A percentile compares a stretch with the other conserved stretches of the same genome.
Evolutionary conservation across 2,329 filamentous ascomycete species (phyloP).

Genomic region (Podosphaera aphanis): DNA sequence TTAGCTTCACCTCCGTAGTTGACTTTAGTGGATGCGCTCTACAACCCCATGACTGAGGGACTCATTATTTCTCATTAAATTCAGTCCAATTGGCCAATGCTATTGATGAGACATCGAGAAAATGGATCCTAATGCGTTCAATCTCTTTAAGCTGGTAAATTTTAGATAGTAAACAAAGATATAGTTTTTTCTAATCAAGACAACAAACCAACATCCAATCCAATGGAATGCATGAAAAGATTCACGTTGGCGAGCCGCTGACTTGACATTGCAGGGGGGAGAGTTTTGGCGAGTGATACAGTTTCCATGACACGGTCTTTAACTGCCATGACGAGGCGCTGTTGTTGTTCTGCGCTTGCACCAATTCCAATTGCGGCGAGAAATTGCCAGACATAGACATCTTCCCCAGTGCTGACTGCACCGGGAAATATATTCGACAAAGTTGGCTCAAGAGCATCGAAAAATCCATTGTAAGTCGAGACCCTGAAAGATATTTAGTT

Average conservation of each 20-base stretch:
- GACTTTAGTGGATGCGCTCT: no score
- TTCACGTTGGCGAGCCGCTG: conserved; percentile 82
- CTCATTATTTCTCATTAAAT: no score
- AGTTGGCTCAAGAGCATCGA: conserved; percentile 65
- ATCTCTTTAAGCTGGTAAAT: no score
- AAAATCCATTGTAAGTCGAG: conserved; percentile 61
- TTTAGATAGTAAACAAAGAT: no score
- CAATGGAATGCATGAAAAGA: conserved; percentile 94
- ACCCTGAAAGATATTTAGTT: conserved; percentile 28
- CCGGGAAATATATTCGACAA: conserved; percentile 75
- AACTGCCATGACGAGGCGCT: conserved; percentile 77
- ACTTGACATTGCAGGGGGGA: conserved; percentile 66
- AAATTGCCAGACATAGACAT: conserved; percentile 96
- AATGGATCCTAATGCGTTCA: no score
- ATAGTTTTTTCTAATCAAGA: conserved; percentile 6
- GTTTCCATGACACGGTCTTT: conserved; percentile 98
- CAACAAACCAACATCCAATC: conserved; percentile 69
- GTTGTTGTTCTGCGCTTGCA: conserved; percentile 83
- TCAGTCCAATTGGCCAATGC: no score
- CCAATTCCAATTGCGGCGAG: conserved; percentile 85
- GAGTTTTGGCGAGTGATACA: conserved; percentile 64
- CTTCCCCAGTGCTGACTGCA: conserved; percentile 70
- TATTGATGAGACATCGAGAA: no score
- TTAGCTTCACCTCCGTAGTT: no score
- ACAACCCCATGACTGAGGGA: no score